Evolutionary conservation across 768 basidiomycete species (phyloP).

Genomic region (Glaciozyma antarctica): DNA sequence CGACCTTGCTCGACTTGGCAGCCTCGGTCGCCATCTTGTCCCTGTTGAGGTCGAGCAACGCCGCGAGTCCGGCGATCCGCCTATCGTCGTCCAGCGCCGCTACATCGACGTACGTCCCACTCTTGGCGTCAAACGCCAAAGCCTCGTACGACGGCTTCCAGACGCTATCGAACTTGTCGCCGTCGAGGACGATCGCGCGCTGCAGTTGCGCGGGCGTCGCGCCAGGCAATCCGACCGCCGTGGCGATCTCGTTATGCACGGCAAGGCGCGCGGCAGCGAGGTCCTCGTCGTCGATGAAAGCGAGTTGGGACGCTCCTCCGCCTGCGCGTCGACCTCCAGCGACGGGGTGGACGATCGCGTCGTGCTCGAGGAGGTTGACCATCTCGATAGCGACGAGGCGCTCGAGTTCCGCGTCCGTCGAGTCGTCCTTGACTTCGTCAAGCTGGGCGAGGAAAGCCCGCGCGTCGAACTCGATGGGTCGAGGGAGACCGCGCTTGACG

Average conservation of each 20-base stretch:
- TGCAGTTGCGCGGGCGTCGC: conserved; percentile 70
- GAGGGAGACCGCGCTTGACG: conserved; percentile 72
- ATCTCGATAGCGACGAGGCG: conserved; percentile 68
- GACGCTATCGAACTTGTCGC: conserved; percentile 21
- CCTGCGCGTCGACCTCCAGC: conserved; percentile 77
- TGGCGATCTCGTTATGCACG: conserved; percentile 72
- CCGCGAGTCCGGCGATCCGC: conserved; percentile 56
- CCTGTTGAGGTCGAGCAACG: conserved; percentile 54
- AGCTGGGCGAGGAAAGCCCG: conserved; percentile 52
- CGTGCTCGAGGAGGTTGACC: conserved; percentile 68
- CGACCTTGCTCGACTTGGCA: conserved; percentile 66
- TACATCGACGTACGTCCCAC: conserved; percentile 60
- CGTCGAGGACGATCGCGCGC: conserved; percentile 52
- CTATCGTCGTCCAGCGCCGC: conserved; percentile 50
- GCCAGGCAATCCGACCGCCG: conserved; percentile 70
- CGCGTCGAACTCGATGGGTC: conserved; percentile 74
- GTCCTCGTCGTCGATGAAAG: conserved; percentile 65
- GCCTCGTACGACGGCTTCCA: conserved; percentile 44
- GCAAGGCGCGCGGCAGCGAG: conserved; percentile 58
- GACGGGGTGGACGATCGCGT: conserved; percentile 74
- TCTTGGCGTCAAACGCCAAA: conserved; percentile 49
- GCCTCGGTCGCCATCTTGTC: conserved; percentile 71
- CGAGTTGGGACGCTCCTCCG: conserved; percentile 54
- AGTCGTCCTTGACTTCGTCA: conserved; percentile 45
- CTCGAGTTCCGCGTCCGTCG: conserved; percentile 48